These are phyloP conservation scores for Colletotrichum sp. DNA, from an alignment of 2,329 filamentous ascomycete genomes.

Conservation along the genomic window DNA sequence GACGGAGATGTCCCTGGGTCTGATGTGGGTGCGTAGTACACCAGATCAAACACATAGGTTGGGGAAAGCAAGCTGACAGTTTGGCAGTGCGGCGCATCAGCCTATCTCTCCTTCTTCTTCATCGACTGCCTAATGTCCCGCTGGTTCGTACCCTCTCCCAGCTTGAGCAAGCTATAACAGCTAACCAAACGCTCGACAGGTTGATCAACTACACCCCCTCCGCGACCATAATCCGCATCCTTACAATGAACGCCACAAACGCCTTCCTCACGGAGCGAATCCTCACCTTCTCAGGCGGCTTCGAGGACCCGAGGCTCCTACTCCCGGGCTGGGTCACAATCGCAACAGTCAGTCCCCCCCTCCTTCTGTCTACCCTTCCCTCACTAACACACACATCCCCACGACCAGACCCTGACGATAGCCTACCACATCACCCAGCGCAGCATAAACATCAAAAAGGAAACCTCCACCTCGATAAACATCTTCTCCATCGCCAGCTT, in stretches of 20 bases:
- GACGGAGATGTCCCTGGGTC: constrained; percentile 73
- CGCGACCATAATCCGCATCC: constrained; percentile 79
- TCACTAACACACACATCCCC: not conserved
- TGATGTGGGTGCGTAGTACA: constrained; percentile 69
- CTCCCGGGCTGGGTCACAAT: constrained; percentile 82
- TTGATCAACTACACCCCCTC: constrained; percentile 83
- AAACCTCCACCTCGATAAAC: constrained; percentile 78
- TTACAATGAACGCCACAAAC: constrained; percentile 76
- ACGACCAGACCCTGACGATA: constrained; percentile 68
- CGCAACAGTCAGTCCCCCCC: constrained; percentile 62
- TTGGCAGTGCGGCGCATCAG: constrained; percentile 73
- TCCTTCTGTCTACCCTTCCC: not conserved
- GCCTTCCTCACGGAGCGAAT: constrained; percentile 77
- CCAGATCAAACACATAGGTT: accelerated
- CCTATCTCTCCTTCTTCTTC: constrained; percentile 82
- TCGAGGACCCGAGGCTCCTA: constrained; percentile 72
- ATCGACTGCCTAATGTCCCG: constrained; percentile 85
- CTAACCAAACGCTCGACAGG: constrained; percentile 47
- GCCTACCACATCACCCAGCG: constrained; percentile 80
- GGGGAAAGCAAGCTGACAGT: not conserved
- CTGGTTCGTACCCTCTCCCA: constrained; percentile 55
- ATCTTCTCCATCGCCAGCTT: constrained; percentile 80
- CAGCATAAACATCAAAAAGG: constrained; percentile 80
- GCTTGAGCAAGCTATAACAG: not conserved
- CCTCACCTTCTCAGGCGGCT: constrained; percentile 72